Percentiles rank a stretch among this genome's conserved stretches.
phyloP scores from a whole-genome alignment of 768 basidiomycete genomes.

The Sarcomyxa edulis region DNA sequence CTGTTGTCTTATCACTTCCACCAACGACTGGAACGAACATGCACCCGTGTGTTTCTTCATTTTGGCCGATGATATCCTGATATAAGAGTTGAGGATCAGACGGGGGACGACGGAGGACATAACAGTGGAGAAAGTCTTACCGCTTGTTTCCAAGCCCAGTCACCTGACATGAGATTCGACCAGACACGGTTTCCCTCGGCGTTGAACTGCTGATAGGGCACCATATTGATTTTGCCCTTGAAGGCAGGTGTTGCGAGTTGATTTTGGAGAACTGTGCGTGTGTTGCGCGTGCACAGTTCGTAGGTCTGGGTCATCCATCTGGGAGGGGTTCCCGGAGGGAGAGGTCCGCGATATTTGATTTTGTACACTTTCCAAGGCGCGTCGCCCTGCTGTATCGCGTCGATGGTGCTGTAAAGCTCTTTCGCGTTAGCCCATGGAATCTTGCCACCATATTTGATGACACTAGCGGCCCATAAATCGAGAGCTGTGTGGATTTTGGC shows the following conservation, averaged over 20 bases:
- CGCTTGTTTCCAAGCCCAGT: conserved; percentile 28
- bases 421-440: conserved; percentile 15
- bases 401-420: conserved; percentile 19
- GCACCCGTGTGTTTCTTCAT: conserved; percentile 20
- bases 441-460: conserved; percentile 8
- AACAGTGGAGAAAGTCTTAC: conserved; percentile 21
- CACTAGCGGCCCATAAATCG: conserved; percentile 18
- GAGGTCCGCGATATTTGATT: conserved; percentile 15
- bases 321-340: conserved; percentile 11
- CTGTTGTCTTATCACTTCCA: conserved; percentile 37
- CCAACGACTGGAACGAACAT: conserved; percentile 24
- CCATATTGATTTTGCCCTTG: conserved; percentile 12
- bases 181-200: conserved; percentile 13
- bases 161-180: conserved; percentile 28
- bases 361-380: conserved; percentile 16
- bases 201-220: conserved; percentile 20
- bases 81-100: background rate
- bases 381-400: conserved; percentile 15
- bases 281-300: conserved; percentile 17
- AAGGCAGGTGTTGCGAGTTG: conserved; percentile 19
- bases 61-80: conserved; percentile 20
- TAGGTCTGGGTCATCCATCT: conserved; percentile 23
- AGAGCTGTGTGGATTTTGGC: conserved; percentile 13
- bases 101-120: too few relatives aligned
- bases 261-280: conserved; percentile 11